phyloP scores from a whole-genome alignment of 768 basidiomycete species.

The Boletus subparvulus region DNA sequence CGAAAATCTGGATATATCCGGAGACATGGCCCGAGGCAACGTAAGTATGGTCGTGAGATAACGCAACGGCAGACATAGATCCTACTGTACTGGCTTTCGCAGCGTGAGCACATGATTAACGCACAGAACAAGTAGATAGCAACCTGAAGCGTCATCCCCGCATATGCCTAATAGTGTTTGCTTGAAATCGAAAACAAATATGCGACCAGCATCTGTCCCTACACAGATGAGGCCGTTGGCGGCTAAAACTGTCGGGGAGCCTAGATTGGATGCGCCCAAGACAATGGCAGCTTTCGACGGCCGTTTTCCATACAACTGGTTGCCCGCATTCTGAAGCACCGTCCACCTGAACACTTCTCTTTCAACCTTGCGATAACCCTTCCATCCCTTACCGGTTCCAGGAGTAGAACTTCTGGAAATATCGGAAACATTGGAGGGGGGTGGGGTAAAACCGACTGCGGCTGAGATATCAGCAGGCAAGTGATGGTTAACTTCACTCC shows the following conservation, averaged over 20 bases:
- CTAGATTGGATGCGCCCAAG: slow-evolving; percentile 56
- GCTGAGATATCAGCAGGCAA: slow-evolving; percentile 45
- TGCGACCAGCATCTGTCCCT: slow-evolving; percentile 77
- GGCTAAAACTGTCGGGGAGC: slow-evolving; percentile 75
- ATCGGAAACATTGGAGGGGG: slow-evolving; percentile 65
- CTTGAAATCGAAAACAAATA: slow-evolving; percentile 87
- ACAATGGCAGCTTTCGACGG: slow-evolving; percentile 61
- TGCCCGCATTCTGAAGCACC: slow-evolving; percentile 55
- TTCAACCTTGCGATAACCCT: slow-evolving; percentile 24
- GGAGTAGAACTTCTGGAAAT: slow-evolving; percentile 67
- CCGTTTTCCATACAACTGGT: slow-evolving; percentile 52
- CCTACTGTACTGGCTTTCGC: slow-evolving; percentile 60
- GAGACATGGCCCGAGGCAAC: slow-evolving; percentile 83
- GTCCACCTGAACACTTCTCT: slow-evolving; percentile 80
- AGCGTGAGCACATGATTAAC: slow-evolving; percentile 20
- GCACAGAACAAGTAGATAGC: slow-evolving; percentile 10
- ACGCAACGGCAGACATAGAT: slow-evolving; percentile 81
- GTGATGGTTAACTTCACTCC: slow-evolving; percentile 42
- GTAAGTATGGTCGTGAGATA: slow-evolving; percentile 94
- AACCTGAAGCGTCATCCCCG: slow-evolving; percentile 68
- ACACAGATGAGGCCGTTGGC: slow-evolving; percentile 88
- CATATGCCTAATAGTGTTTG: slow-evolving; percentile 82
- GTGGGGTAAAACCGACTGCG: slow-evolving; percentile 48
- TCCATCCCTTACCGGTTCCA: slow-evolving; percentile 33
- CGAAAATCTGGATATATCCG: slow-evolving; percentile 85